Conservation (phyloP, 371 early-diverging fungal genomes). For the Syncephalastrum sp. region DNA sequence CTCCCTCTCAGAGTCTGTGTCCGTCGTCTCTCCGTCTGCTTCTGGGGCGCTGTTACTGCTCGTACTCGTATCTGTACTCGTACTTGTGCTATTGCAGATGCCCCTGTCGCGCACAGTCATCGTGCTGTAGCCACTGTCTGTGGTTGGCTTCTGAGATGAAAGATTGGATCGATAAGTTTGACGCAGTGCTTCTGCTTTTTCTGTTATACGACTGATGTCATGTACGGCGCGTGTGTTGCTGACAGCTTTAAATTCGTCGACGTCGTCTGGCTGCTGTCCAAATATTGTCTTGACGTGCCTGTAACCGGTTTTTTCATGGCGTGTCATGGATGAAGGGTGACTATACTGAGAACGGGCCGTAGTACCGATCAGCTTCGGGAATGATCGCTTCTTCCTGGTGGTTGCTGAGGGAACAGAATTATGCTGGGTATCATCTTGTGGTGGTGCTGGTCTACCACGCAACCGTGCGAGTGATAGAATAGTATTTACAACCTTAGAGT, state of each 20-base stretch:
- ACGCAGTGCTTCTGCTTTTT: conserved; percentile 15
- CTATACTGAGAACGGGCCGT: not conserved
- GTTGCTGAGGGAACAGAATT: too few species aligned
- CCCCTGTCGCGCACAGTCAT: conserved; percentile 9
- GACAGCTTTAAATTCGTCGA: not conserved
- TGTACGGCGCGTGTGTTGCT: not conserved
- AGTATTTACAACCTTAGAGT: conserved; percentile 21
- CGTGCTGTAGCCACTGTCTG: conserved; percentile 26
- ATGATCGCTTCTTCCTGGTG: conserved; percentile 1
- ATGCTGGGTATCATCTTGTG: too few species aligned
- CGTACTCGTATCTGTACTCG: not conserved
- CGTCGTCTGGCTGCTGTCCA: conserved; percentile 10
- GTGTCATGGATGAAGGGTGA: conserved; percentile 7
- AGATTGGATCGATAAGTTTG: conserved; percentile 13
- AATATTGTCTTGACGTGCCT: conserved; percentile 15
- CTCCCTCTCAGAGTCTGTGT: not conserved
- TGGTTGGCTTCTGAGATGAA: conserved; percentile 10
- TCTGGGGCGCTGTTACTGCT: conserved; percentile 2
- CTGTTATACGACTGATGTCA: conserved; percentile 8
- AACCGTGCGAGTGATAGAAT: conserved; percentile 20
- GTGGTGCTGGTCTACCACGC: too few species aligned
- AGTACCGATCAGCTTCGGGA: not conserved
- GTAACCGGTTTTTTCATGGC: conserved; percentile 7
- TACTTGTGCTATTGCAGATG: not conserved
- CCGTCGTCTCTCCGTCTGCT: not conserved